Evolutionary conservation across 176 grass and related monocot genomes (phyloP).

Genomic region (Stipa capillata): DNA sequence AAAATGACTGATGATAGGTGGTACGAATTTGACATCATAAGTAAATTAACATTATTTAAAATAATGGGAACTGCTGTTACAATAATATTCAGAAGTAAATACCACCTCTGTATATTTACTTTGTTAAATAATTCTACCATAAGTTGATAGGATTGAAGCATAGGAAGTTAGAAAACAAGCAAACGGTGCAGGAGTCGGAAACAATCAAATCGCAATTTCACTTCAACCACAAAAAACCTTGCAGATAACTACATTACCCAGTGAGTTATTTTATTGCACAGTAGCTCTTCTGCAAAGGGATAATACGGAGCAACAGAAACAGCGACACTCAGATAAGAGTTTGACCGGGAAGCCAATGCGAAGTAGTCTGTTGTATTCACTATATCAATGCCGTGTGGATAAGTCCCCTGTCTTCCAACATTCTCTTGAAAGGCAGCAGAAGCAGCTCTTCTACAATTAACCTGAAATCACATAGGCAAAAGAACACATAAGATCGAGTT

Average conservation of each 20-base stretch:
- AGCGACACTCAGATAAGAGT: constrained; percentile 84
- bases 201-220: not conserved
- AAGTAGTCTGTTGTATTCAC: constrained; percentile 95
- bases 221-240: not conserved
- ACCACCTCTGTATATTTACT: not conserved
- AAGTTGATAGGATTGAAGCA: constrained; percentile 14
- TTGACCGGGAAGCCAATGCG: constrained; percentile 76
- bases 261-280: constrained; percentile 85
- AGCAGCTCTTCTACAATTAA: constrained; percentile 98
- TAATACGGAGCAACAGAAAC: constrained; percentile 72
- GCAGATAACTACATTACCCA: constrained; percentile 53
- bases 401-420: constrained; percentile 92
- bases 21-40: not conserved
- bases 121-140: constrained; percentile 15
- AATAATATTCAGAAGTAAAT: constrained; percentile 3
- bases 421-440: constrained; percentile 99
- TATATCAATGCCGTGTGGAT: constrained; percentile 87
- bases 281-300: constrained; percentile 81
- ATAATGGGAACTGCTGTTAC: not conserved
- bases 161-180: constrained; percentile 1
- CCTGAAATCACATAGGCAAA: constrained; percentile 48
- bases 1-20: not conserved
- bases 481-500: constrained; percentile 8
- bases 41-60: constrained; percentile 8
- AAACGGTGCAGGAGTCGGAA: not conserved